A percentile compares a stretch with the other conserved stretches of the same genome.
These are phyloP conservation scores for Gymnopus androsaceus DNA, from an alignment of 1,284 basidiomycete species.

Conservation along the genomic window DNA sequence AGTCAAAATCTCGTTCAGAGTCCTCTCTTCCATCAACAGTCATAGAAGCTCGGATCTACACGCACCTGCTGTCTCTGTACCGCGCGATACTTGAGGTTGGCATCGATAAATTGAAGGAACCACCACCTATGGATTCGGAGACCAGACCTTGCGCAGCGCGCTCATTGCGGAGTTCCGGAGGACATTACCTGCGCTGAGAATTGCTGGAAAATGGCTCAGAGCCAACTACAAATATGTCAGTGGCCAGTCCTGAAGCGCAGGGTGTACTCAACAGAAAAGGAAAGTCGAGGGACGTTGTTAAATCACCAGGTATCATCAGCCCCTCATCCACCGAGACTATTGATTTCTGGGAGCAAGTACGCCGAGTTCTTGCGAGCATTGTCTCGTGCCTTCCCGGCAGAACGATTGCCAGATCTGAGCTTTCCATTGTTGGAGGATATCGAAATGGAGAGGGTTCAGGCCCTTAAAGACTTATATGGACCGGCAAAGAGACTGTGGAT, in stretches of 20 bases:
- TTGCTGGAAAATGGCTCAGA: constrained; percentile 88
- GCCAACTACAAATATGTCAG: constrained; percentile 77
- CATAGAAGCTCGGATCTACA: constrained; percentile 71
- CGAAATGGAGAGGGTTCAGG: constrained; percentile 86
- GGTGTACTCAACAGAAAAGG: constrained; percentile 27
- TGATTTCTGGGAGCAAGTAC: constrained; percentile 78
- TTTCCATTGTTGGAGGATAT: constrained; percentile 88
- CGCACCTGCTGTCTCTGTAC: constrained; percentile 75
- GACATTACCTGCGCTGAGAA: constrained; percentile 83
- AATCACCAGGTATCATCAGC: constrained; percentile 10
- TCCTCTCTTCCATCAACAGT: constrained; percentile 23
- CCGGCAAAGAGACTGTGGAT: constrained; percentile 7
- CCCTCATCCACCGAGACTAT: constrained; percentile 34
- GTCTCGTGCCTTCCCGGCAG: constrained; percentile 68
- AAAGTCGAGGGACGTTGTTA: constrained; percentile 27
- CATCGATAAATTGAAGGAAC: constrained; percentile 53
- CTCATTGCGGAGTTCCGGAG: constrained; percentile 88
- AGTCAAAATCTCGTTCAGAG: constrained; percentile 25
- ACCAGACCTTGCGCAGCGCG: constrained; percentile 73
- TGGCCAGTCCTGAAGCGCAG: constrained; percentile 39
- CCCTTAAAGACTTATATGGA: constrained; percentile 69
- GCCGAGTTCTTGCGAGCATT: constrained; percentile 69
- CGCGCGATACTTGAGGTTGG: constrained; percentile 71
- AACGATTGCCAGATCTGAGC: constrained; percentile 61
- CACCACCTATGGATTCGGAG: constrained; percentile 56